These are phyloP conservation scores for Nectriaceae sp. DNA, from an alignment of 2,329 filamentous ascomycete species.

Conservation along the genomic window DNA sequence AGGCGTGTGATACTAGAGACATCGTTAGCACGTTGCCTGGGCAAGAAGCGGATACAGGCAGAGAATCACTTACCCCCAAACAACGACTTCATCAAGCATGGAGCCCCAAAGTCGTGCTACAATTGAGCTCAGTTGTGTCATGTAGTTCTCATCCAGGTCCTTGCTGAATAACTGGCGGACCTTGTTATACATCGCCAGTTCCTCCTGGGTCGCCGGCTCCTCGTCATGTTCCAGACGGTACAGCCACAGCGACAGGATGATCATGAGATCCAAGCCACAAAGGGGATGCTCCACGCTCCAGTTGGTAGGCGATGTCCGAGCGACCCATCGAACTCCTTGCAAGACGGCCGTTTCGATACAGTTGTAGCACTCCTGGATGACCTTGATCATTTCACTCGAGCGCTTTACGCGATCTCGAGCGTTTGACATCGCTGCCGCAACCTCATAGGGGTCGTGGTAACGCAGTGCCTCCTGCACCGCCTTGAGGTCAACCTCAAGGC, in stretches of 20 bases:
- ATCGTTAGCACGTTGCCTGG: constrained; percentile 17
- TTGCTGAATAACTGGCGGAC: constrained; percentile 88
- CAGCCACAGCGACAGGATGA: constrained; percentile 96
- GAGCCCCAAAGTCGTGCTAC: constrained; percentile 95
- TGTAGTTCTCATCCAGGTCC: constrained; percentile 80
- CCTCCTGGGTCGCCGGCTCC: constrained; percentile 82
- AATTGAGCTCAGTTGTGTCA: constrained; percentile 86
- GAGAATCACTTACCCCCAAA: constrained; percentile 99
- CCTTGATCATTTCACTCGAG: constrained; percentile 96
- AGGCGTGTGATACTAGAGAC: constrained; percentile 77
- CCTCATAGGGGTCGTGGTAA: constrained; percentile 96
- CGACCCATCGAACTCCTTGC: constrained; percentile 96
- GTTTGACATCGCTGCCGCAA: constrained; percentile 93
- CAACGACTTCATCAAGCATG: constrained; percentile 97
- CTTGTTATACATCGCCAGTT: constrained; percentile 89
- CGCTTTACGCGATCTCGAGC: constrained; percentile 93
- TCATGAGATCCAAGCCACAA: constrained; percentile 95
- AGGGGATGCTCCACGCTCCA: constrained; percentile 99
- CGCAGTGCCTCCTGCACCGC: constrained; percentile 93
- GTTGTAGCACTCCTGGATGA: constrained; percentile 96
- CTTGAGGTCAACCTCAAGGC: constrained; percentile 94
- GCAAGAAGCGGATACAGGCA: neutral
- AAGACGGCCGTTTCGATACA: constrained; percentile 95
- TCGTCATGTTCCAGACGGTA: constrained; percentile 99
- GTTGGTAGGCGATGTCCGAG: constrained; percentile 95